phyloP scores from a whole-genome alignment of 2,329 filamentous ascomycete species.

The Metarhizium album region DNA sequence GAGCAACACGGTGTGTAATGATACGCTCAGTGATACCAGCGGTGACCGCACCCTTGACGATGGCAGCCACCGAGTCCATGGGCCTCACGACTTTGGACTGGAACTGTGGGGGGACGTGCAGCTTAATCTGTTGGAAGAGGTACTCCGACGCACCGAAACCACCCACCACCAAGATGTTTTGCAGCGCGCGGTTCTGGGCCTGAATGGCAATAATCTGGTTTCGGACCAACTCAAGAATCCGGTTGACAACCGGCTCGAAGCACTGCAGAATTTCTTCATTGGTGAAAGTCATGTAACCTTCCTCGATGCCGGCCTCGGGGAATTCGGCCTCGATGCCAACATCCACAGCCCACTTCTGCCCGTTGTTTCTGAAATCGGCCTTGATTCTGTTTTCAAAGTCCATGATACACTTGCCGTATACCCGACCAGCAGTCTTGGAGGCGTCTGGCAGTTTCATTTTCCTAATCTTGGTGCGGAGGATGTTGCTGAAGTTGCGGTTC shows the following conservation, averaged over 20 bases:
- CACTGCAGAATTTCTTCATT: slow-evolving; percentile 99
- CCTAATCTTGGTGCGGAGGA: slow-evolving; percentile 90
- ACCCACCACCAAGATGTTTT: slow-evolving; percentile 95
- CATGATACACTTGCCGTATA: slow-evolving; percentile 99
- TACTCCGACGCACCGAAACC: slow-evolving; percentile 98
- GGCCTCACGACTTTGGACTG: slow-evolving; percentile 96
- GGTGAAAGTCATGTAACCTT: slow-evolving; percentile 99
- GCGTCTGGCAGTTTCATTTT: slow-evolving; percentile 99
- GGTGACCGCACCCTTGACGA: slow-evolving; percentile 96
- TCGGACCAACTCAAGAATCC: slow-evolving; percentile 87
- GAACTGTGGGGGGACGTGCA: slow-evolving; percentile 96
- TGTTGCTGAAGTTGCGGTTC: slow-evolving; percentile 97
- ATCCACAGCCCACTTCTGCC: slow-evolving; percentile 97
- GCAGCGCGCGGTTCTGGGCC: slow-evolving; percentile 84
- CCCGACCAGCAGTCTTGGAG: slow-evolving; percentile 92
- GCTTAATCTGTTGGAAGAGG: slow-evolving; percentile 98
- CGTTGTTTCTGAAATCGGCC: slow-evolving; percentile 98
- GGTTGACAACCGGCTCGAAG: slow-evolving; percentile 96
- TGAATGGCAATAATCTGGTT: slow-evolving; percentile 99
- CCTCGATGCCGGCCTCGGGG: slow-evolving; percentile 93
- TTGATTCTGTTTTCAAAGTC: slow-evolving; percentile 99
- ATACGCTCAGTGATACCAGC: slow-evolving; percentile 96
- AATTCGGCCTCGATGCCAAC: slow-evolving; percentile 98
- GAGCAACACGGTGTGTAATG: slow-evolving; percentile 91
- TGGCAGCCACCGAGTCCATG: slow-evolving; percentile 97